Evolutionary conservation across 2,329 filamentous ascomycete genomes (phyloP).

Genomic region (Sporothrix euskadiensis): DNA sequence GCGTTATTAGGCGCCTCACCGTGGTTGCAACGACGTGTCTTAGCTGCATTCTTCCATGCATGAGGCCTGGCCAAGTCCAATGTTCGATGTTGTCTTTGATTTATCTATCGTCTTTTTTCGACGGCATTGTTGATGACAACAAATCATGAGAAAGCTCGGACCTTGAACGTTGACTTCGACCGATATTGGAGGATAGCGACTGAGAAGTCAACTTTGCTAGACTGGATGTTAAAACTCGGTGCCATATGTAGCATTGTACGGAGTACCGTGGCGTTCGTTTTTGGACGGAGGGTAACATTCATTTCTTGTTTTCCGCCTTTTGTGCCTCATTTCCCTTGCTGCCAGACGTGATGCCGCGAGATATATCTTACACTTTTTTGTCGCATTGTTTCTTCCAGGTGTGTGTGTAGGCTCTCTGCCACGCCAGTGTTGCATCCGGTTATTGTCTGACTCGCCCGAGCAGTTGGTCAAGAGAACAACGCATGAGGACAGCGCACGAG

Average conservation of each 20-base stretch:
- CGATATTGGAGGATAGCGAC: background rate
- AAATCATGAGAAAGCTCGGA: too few relatives aligned
- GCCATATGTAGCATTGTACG: background rate
- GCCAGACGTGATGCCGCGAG: background rate
- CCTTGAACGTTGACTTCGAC: background rate
- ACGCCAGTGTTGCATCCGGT: conserved; percentile 1
- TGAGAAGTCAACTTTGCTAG: background rate
- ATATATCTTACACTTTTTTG: background rate
- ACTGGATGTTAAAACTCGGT: background rate
- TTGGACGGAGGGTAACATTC: background rate
- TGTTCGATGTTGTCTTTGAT: background rate
- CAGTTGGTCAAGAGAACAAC: background rate
- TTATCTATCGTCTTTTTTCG: background rate
- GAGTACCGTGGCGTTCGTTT: background rate
- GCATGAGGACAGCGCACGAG: background rate
- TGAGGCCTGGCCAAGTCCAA: background rate
- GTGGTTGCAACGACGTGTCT: conserved; percentile 11
- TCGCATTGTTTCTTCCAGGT: background rate
- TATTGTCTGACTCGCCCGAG: conserved; percentile 4
- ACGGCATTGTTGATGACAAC: background rate
- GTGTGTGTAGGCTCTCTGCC: background rate
- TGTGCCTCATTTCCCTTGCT: background rate
- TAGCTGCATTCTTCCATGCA: conserved; percentile 10
- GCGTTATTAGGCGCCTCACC: conserved; percentile 5
- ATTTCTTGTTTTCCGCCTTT: background rate